Base-by-base conservation (phyloP, 306 rosid species). In the Begonia loranthoides region DNA sequence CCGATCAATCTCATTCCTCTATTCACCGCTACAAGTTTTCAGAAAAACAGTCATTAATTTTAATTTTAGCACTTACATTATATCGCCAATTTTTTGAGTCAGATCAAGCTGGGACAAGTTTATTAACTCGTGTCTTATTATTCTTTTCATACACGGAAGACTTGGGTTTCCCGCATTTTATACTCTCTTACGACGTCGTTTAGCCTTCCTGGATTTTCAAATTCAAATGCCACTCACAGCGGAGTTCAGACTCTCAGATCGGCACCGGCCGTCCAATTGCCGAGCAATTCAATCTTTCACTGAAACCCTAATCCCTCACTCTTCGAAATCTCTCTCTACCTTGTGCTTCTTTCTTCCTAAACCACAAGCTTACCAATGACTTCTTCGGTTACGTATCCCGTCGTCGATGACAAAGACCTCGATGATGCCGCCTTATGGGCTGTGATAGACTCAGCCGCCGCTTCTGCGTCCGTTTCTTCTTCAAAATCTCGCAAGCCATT, bases 351-450 rank as follows among this genome's bases (percentile, higher is more conserved):
- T 28, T 28, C 36, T 28, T 28, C 8, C 36, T 28, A 28, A 28
- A 28, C 8, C 36, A 8, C 36, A 4, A 28, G 36, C 36, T 28
- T 7, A n/a, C 0, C 5, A 54, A 75, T 82, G 86, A 69, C 83
- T 8, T 71, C 79, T 13, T 73, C 77, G 1, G 21, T 50, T 2
- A n/a, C 74, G 34, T 71, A 72, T 45, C 64, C 88, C 1, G 58
- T 63, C 57, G 60, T 66, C 41, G 94, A 84, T 67, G 97, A 89
- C 67, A 81, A 79, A 45, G 95, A 88, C 48, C 78, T 89, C 45
- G 97, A 84, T 75, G 97, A 89, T 61, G 94, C 77, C 2, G 84
- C 84, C 34, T 41, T 89, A 24, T 89, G 97, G 97, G 97, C 94
- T 1, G 84, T 89, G 39, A 84, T 89, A 39, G 97, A 89, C 59